Base-by-base conservation (phyloP, 352 stramenopile species). In the Phytophthora lateralis region DNA sequence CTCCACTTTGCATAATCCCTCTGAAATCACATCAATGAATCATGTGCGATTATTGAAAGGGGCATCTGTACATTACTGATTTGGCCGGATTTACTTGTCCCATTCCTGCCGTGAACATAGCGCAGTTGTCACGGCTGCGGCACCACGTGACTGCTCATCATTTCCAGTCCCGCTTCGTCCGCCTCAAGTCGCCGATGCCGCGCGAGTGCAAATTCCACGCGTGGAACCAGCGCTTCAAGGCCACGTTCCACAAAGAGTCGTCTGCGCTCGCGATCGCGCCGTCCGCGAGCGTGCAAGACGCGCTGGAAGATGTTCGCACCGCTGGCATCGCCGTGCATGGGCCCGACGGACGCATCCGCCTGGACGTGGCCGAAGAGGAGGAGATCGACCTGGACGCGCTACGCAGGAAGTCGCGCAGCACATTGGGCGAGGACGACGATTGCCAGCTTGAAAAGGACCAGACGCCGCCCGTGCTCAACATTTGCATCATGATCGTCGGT, bases 401-500 rank as follows among this genome's bases (percentile, higher is more conserved):
- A 27, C 60, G 60, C 24, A 24, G 41, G 6, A 39, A 18, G 26
- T 73, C 60, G 2, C 27, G 30, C 10, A 48, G 29, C 38, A 69
- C 60, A 1, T 3, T 69, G 8, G 53, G 59, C 21, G 26, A 43
- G 6, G 41, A 73, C 0, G 53, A 64, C 3, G 64, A 65, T 17
- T 26, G 45, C 12, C 11, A 37, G 17, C 24, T 67, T 0, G 15
- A 55, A 12, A 35, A 29, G 26, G 14, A 37, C 26, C 17, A 17
- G n/a, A 10, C 15, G 2, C 57, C 58, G 18, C 73, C 76, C 9
- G 46, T 41, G 42, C 60, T 74, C 24, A 79, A 64, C 34, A 67
- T 95, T 32, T 86, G 88, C 54, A 90, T 95, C 64, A 84, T 95
- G 75, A 81, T 93, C 34, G 85, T 96, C 9, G 87, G 87, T 15